phyloP scores from a whole-genome alignment of 2,329 filamentous ascomycete species.

The Aureobasidium sp. region DNA sequence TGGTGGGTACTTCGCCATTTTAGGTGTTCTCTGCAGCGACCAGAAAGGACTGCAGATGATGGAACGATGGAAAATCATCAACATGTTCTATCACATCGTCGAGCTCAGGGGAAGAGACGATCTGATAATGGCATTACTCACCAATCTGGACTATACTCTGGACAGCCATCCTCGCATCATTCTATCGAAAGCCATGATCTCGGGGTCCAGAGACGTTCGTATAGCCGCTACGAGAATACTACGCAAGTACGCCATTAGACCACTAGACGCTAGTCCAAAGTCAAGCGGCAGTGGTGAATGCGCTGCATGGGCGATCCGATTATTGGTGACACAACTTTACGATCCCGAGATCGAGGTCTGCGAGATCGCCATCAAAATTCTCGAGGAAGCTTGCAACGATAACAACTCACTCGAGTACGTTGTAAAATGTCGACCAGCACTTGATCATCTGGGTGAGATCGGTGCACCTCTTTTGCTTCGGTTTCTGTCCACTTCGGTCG shows the following conservation, averaged over 20 bases:
- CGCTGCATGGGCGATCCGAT: conserved; percentile 90
- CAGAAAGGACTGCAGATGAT: conserved; percentile 77
- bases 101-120: conserved; percentile 87
- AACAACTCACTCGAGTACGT: conserved; percentile 89
- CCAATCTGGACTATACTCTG: conserved; percentile 85
- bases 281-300: conserved; percentile 45
- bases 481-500: conserved; percentile 91
- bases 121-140: conserved; percentile 77
- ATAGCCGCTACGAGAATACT: conserved; percentile 83
- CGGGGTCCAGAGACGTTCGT: conserved; percentile 80
- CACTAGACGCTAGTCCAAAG: conserved; percentile 34
- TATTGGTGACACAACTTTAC: conserved; percentile 97
- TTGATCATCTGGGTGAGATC: conserved; percentile 95
- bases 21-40: conserved; percentile 80
- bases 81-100: conserved; percentile 99
- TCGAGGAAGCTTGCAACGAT: conserved; percentile 94
- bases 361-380: conserved; percentile 89
- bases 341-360: conserved; percentile 96
- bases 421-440: conserved; percentile 85
- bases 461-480: conserved; percentile 85
- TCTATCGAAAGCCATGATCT: conserved; percentile 86
- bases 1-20: conserved; percentile 86
- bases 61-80: conserved; percentile 95
- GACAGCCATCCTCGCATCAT: conserved; percentile 82
- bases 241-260: conserved; percentile 70